Base-by-base conservation (phyloP, 345 rosid genomes). In the Pseudoturritis turrita region DNA sequence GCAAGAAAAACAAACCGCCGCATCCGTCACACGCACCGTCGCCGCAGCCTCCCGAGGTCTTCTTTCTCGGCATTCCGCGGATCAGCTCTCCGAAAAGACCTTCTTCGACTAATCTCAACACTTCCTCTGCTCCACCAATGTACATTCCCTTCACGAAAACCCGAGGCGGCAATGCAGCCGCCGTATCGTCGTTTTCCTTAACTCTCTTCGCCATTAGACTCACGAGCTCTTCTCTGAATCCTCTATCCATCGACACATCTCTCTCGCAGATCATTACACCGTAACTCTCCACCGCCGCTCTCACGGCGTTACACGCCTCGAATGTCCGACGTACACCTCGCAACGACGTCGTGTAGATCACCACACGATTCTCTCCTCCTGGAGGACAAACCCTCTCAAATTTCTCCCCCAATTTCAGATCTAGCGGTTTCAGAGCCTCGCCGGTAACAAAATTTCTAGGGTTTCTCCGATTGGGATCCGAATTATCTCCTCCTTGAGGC, bases 121-220 rank as follows among this genome's bases (percentile, higher is more conserved):
- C 87, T 80, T 94, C 85, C 74, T 91, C 96, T 0, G 87, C 96
- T 68, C 97, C 97, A 2, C 98, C 98, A n/a, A 94, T 62, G 69
- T 91, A 87, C 67, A 77, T 80, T 49, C 98, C 98, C 57, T 77
- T 85, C 23, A 91, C 84, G 33, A 94, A 94, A 14, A 88, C 87
- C 63, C 82, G 73, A 0, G 98, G 98, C 8, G 91, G 95, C 49
- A 86, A 77, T 52, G 71, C 68, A 26, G 61, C 58, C 19, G 6
- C 47, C 9, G 1, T 31, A 6, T 18, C 25, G 1, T 74, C 66
- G 6, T 28, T 51, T 25, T 13, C 83, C 25, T 25, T 17, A 19
- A 39, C 65, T 25, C 79, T 82, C 52, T 74, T 81, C 5, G 47
- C 83, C 82, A 84, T 73, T 22, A 87, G 47, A 41, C 77, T 77